Percentiles rank a stretch among this genome's conserved stretches.
Conservation (phyloP, 169 alveolate genomes). For the Amoebophrya sp. region DNA sequence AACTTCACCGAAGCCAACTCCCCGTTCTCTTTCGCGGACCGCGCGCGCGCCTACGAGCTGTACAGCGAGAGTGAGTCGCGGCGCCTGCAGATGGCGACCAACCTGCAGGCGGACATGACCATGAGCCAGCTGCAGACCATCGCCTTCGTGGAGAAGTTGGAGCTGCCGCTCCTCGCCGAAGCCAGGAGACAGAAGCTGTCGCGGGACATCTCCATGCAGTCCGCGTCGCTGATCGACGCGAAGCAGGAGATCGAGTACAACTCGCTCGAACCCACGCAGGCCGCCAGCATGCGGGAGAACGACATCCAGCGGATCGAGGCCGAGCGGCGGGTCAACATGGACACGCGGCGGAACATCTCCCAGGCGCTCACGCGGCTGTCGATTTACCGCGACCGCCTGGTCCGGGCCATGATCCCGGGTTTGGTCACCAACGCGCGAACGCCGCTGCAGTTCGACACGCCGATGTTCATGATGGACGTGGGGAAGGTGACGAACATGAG, state of each 20-base stretch:
- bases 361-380: background rate
- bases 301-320: background rate
- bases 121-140: background rate
- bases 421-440: constrained; percentile 4
- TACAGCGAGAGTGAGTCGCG: background rate
- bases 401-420: background rate
- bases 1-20: background rate
- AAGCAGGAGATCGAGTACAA: constrained; percentile 19
- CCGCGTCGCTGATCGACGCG: background rate
- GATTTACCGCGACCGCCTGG: background rate
- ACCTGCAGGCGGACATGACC: background rate
- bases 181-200: background rate
- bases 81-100: background rate
- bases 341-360: background rate
- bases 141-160: background rate
- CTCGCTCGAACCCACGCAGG: background rate
- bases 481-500: background rate
- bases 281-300: background rate
- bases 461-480: background rate
- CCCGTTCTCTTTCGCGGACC: background rate
- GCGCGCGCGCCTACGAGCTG: constrained; percentile 17
- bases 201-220: background rate
- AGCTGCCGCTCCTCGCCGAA: background rate
- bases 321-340: constrained; percentile 1
- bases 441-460: background rate